Conservation (phyloP, 352 stramenopile genomes). For the Globisporangium middletonii region DNA sequence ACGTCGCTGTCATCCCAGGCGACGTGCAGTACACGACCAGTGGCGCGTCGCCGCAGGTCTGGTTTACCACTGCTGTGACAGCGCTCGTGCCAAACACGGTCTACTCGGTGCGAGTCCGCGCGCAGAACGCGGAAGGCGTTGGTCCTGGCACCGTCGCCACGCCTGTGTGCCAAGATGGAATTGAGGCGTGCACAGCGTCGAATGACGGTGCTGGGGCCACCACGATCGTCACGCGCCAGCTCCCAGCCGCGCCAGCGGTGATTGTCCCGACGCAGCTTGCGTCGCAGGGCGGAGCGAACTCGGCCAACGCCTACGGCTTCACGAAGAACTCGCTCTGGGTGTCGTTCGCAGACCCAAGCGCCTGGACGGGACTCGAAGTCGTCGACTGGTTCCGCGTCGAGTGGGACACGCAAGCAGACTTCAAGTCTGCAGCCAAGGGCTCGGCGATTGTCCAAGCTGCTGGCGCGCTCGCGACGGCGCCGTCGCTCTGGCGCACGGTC, state of each 20-base stretch:
- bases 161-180: conserved; percentile 82
- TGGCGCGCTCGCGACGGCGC: conserved; percentile 12
- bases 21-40: conserved; percentile 8
- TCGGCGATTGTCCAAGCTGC: conserved; percentile 23
- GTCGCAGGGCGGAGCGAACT: conserved; percentile 14
- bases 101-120: conserved; percentile 83
- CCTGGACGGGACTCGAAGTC: conserved; percentile 64
- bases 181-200: conserved; percentile 68
- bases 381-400: conserved; percentile 90
- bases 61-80: conserved; percentile 22
- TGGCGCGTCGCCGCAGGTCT: conserved; percentile 6
- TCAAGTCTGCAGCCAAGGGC: conserved; percentile 37
- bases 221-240: conserved; percentile 48
- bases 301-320: conserved; percentile 55
- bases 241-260: conserved; percentile 42
- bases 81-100: conserved; percentile 34
- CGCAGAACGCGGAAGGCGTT: conserved; percentile 82
- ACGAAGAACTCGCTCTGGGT: conserved; percentile 53
- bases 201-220: not conserved
- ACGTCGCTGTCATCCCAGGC: conserved; percentile 19
- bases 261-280: conserved; percentile 43
- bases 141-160: conserved; percentile 50
- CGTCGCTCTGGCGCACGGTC: conserved; percentile 34
- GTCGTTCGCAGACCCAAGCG: conserved; percentile 56
- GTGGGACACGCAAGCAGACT: conserved; percentile 76